phyloP scores from a whole-genome alignment of 1,284 basidiomycete species.

The Rhizoctonia solani region DNA sequence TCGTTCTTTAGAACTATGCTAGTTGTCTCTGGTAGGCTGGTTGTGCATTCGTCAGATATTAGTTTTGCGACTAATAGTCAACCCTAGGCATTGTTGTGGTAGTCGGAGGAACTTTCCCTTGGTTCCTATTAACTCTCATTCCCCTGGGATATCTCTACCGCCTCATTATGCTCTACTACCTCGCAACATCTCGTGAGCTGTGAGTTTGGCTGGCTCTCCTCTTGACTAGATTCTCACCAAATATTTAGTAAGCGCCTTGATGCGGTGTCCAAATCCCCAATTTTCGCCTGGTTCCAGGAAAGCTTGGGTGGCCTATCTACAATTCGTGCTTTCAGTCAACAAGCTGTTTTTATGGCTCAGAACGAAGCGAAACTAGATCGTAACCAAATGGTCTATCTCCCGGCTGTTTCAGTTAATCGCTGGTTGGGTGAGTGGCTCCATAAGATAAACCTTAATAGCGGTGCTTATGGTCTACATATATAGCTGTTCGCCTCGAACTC shows the following conservation, averaged over 20 bases:
- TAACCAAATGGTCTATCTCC: slow-evolving; percentile 81
- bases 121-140: slow-evolving; percentile 76
- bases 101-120: slow-evolving; percentile 79
- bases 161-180: slow-evolving; percentile 83
- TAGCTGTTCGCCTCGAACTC: slow-evolving; percentile 17
- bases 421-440: slow-evolving; percentile 62
- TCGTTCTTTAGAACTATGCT: slow-evolving; percentile 61
- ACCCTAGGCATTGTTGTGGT: slow-evolving; percentile 73
- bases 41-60: not conserved
- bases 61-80: not conserved
- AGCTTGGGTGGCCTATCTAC: slow-evolving; percentile 82
- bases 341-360: slow-evolving; percentile 71
- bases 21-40: slow-evolving; percentile 27
- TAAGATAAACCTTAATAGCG: slow-evolving; percentile 43
- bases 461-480: not conserved
- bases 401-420: slow-evolving; percentile 72
- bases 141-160: slow-evolving; percentile 78
- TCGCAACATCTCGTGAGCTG: slow-evolving; percentile 87
- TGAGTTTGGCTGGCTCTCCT: slow-evolving; percentile 7
- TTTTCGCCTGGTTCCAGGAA: slow-evolving; percentile 66
- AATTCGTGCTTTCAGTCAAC: slow-evolving; percentile 81
- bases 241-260: slow-evolving; percentile 73
- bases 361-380: slow-evolving; percentile 81
- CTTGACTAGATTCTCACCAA: not conserved
- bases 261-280: slow-evolving; percentile 86